phyloP scores from a whole-genome alignment of 805 yeast species.

The Starmerella potacharoeniae region DNA sequence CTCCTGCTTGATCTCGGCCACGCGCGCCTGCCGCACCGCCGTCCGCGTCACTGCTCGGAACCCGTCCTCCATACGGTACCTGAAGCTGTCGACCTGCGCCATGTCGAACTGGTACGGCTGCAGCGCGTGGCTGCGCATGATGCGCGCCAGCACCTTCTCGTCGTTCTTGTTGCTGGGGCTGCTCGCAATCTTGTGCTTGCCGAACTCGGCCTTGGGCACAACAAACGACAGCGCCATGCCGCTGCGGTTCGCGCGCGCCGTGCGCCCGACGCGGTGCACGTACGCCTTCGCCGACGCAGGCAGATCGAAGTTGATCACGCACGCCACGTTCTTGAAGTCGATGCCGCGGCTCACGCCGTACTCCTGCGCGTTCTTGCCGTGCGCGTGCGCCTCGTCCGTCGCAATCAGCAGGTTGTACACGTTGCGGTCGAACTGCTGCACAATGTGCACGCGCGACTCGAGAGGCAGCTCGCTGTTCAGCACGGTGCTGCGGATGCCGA shows the following conservation, averaged over 20 bases:
- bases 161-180: constrained; percentile 63
- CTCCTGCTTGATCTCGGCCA: constrained; percentile 78
- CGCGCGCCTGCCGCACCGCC: constrained; percentile 85
- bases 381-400: constrained; percentile 73
- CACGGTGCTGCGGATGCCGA: constrained; percentile 81
- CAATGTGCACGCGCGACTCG: constrained; percentile 86
- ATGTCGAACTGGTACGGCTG: constrained; percentile 85
- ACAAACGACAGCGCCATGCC: constrained; percentile 94
- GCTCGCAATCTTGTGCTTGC: constrained; percentile 75
- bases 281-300: constrained; percentile 84
- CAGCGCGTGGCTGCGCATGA: constrained; percentile 61
- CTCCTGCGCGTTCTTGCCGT: constrained; percentile 33
- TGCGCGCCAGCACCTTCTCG: constrained; percentile 70
- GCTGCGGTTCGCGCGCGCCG: constrained; percentile 93
- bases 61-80: constrained; percentile 94
- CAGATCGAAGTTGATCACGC: constrained; percentile 89
- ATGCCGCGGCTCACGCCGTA: constrained; percentile 96
- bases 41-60: constrained; percentile 87
- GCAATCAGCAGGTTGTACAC: constrained; percentile 82
- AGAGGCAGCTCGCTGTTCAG: constrained; percentile 86
- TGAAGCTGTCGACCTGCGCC: constrained; percentile 86
- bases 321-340: constrained; percentile 90
- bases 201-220: constrained; percentile 70
- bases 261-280: constrained; percentile 89
- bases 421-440: constrained; percentile 87